These are phyloP conservation scores for Tulasnella sp. DNA, from an alignment of 768 basidiomycete genomes.

Conservation along the genomic window DNA sequence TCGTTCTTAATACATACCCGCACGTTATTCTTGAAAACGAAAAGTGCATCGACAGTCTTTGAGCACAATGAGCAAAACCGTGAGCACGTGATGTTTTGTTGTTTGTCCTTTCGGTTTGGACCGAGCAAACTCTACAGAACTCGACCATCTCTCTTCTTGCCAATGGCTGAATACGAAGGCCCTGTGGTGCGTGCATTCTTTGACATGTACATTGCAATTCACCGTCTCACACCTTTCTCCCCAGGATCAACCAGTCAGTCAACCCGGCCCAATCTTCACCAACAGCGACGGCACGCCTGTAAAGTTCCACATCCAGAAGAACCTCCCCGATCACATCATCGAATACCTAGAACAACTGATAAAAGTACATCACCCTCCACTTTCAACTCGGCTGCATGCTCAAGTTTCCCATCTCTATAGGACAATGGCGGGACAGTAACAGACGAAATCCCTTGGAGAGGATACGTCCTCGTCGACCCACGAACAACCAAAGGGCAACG, in stretches of 20 bases:
- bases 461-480: conserved; percentile 5
- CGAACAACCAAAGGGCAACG: background rate
- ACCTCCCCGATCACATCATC: background rate
- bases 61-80: background rate
- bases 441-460: background rate
- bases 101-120: background rate
- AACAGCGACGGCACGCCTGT: background rate
- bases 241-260: too few relatives aligned
- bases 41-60: too few relatives aligned
- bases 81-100: background rate
- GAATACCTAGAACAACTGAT: background rate
- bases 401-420: background rate
- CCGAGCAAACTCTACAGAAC: background rate
- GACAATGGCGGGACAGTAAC: conserved; percentile 1
- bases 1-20: background rate
- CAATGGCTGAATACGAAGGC: background rate
- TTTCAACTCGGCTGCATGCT: background rate
- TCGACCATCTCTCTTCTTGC: background rate
- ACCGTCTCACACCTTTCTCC: too few relatives aligned
- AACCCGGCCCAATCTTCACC: too few relatives aligned
- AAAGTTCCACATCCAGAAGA: conserved; percentile 18
- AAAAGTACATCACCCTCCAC: background rate
- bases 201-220: too few relatives aligned
- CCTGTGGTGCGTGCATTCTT: background rate
- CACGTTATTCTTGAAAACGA: background rate